These are phyloP conservation scores for Chaetomium sp. DNA, from an alignment of 2,329 filamentous ascomycete genomes.

Conservation along the genomic window DNA sequence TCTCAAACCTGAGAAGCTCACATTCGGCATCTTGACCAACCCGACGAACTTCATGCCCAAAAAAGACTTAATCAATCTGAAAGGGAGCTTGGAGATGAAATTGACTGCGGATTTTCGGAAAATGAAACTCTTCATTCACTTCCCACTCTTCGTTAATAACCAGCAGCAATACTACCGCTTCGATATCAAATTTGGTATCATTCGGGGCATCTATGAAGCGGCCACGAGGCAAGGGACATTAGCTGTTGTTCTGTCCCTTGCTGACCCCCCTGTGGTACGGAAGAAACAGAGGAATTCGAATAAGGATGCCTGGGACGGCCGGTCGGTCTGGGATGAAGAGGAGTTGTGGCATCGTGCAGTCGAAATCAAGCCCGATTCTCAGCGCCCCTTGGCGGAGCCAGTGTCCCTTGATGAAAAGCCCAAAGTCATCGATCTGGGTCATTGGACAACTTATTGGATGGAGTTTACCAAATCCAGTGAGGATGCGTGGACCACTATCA, in stretches of 20 bases:
- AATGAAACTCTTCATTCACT: slow-evolving; percentile 29
- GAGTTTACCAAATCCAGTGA: slow-evolving; percentile 30
- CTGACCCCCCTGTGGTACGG: slow-evolving; percentile 44
- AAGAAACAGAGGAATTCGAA: slow-evolving; percentile 31
- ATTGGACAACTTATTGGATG: slow-evolving; percentile 52
- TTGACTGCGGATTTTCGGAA: slow-evolving; percentile 29
- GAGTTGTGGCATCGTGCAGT: slow-evolving; percentile 46
- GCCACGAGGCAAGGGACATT: slow-evolving; percentile 28
- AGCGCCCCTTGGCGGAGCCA: slow-evolving; percentile 29
- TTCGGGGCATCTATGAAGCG: slow-evolving; percentile 39
- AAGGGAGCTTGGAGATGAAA: slow-evolving; percentile 20
- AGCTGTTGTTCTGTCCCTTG: slow-evolving; percentile 42
- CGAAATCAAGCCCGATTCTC: slow-evolving; percentile 35
- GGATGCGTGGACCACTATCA: slow-evolving; percentile 36
- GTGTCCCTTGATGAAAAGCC: slow-evolving; percentile 35
- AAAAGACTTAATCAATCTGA: slow-evolving; percentile 5
- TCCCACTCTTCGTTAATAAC: slow-evolving; percentile 21
- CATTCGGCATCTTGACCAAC: slow-evolving; percentile 20
- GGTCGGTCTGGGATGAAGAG: slow-evolving; percentile 33
- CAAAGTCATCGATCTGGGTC: slow-evolving; percentile 45
- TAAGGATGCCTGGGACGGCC: slow-evolving; percentile 30
- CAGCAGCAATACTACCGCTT: slow-evolving; percentile 32
- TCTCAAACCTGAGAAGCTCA: slow-evolving; percentile 12
- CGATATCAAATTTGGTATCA: slow-evolving; percentile 38
- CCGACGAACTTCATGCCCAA: slow-evolving; percentile 20